These are phyloP conservation scores for Colletotrichum sp. DNA, from an alignment of 2,329 filamentous ascomycete species.

Conservation along the genomic window DNA sequence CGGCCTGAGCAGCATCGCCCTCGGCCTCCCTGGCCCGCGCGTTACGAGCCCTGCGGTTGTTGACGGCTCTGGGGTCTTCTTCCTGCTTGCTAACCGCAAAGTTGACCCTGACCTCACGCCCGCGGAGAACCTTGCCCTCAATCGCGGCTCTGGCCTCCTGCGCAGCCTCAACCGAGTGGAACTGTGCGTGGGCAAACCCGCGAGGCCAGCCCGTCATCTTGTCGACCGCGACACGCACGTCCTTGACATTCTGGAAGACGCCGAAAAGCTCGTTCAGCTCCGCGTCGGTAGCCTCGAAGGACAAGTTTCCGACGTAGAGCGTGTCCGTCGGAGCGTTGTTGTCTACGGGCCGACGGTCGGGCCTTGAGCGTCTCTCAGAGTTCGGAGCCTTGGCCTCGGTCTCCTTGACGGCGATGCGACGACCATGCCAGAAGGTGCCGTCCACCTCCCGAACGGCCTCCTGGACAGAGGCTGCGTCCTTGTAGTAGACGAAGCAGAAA, in stretches of 20 bases:
- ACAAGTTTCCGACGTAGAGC: constrained; percentile 85
- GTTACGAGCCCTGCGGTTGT: too few species aligned
- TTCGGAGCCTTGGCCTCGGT: not conserved
- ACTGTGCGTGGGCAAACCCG: constrained; percentile 87
- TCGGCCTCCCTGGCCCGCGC: not conserved
- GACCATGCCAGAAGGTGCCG: constrained; percentile 22
- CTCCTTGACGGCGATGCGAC: constrained; percentile 8
- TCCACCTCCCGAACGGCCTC: constrained; percentile 12
- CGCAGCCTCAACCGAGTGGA: constrained; percentile 72
- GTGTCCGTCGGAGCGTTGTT: constrained; percentile 39
- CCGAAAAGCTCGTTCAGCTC: constrained; percentile 82
- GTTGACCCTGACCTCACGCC: constrained; percentile 69
- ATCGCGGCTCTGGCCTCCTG: constrained; percentile 62
- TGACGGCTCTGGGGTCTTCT: not conserved
- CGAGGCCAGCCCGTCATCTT: constrained; percentile 79
- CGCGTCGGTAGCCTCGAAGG: constrained; percentile 83
- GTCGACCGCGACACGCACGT: constrained; percentile 84
- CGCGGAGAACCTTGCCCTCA: constrained; percentile 63
- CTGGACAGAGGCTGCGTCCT: not conserved
- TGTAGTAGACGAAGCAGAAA: constrained; percentile 15
- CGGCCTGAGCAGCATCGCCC: constrained; percentile 7
- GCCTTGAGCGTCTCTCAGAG: not conserved
- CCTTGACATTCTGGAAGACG: constrained; percentile 70
- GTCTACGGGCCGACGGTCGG: not conserved
- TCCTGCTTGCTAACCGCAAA: constrained; percentile 46